Base-by-base conservation (phyloP, 148 eudicot species). In the Silene conica region DNA sequence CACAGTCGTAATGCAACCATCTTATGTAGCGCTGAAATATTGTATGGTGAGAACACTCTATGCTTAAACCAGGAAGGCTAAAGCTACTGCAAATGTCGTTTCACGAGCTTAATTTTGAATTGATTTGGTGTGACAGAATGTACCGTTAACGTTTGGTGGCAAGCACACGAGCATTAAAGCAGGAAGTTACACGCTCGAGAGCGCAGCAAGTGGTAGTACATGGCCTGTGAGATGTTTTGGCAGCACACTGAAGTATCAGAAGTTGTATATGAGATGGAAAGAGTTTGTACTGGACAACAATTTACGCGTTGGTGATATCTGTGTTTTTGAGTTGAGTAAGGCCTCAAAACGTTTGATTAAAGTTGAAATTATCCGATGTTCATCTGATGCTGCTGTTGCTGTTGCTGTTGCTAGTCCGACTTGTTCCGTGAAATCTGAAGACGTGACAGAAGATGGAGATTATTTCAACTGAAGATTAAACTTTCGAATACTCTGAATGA, bases 291-390 rank as follows among this genome's bases (percentile, higher is more conserved):
- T 25, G 45, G 63, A 64, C 14, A 74, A 74, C 62, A 52, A 20
- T 26, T 52, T 74, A 18, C 59, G 43, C 10, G 77, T 74, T 0
- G 77, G 61, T n/a, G 77, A 74, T 74, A 54, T 52, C 3, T 74
- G 62, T 63, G 22, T 74, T 60, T 74, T 74, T 50, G 62, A 74
- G 77, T 20, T 63, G 62, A 48, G 50, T 60, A 54, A 64, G 26
- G 18, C 14, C 19, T 21, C n/a, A 1, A 23, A 25, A 57, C 19
- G 12, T 20, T 19, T 69, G 59, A 50, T 74, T 10, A 74, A 63
- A 19, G 70, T 74, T 26, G 31, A 62, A 19, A 62, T 73, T 21
- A 7, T 72, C 4, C 57, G 14, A 59, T 21, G 4, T 59, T 59
- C 63, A 59, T 57, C 60, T 19, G 22, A 1, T 20, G 63, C 63